A percentile compares a stretch with the other conserved stretches of the same genome.
Evolutionary conservation across 2,329 filamentous ascomycete genomes (phyloP).

Genomic region (Graphilbum ipis-grandicollis): DNA sequence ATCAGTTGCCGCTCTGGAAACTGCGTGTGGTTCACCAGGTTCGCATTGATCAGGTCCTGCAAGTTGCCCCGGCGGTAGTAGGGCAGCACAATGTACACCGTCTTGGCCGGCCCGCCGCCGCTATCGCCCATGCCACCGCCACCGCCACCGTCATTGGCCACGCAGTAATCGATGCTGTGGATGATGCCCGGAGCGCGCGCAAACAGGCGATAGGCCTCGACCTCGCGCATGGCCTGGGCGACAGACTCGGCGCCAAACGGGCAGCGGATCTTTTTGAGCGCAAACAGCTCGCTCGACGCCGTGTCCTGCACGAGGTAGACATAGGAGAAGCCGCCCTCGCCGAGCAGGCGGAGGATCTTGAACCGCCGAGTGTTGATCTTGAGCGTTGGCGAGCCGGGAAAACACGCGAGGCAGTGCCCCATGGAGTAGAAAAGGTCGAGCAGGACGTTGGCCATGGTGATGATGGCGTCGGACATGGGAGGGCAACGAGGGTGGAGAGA

Average conservation of each 20-base stretch:
- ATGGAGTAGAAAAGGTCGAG: conserved; percentile 82
- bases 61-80: conserved; percentile 93
- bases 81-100: conserved; percentile 87
- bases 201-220: conserved; percentile 91
- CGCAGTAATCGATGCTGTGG: conserved; percentile 64
- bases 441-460: conserved; percentile 61
- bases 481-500: no score
- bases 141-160: conserved; percentile 49
- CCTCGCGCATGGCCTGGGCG: conserved; percentile 85
- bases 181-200: conserved; percentile 72
- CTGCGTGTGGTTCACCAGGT: conserved; percentile 80
- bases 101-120: conserved; percentile 52
- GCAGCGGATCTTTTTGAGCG: conserved; percentile 97
- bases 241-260: conserved; percentile 96
- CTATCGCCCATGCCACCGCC: conserved; percentile 27
- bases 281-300: conserved; percentile 65
- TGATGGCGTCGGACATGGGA: conserved; percentile 5
- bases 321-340: conserved; percentile 97
- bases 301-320: conserved; percentile 97
- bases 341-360: conserved; percentile 85
- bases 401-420: conserved; percentile 90
- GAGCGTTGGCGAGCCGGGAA: conserved; percentile 81
- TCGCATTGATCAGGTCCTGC: conserved; percentile 97
- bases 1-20: conserved; percentile 83
- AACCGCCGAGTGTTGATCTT: conserved; percentile 92